Evolutionary conservation across 768 basidiomycete species (phyloP).

Genomic region (Ramaria sp.): DNA sequence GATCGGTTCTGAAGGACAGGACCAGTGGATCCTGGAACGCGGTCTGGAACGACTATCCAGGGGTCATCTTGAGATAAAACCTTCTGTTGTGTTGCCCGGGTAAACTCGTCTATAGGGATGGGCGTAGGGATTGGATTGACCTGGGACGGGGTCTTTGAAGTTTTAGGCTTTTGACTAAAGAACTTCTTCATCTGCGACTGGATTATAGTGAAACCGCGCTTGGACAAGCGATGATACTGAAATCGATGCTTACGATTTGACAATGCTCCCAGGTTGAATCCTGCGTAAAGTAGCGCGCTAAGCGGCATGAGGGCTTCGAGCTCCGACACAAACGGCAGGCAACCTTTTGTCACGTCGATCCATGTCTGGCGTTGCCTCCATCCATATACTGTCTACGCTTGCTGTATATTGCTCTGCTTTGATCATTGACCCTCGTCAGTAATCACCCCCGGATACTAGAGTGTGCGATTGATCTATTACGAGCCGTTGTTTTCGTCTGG

Average conservation of each 20-base stretch:
- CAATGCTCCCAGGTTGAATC: background rate
- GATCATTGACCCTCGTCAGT: too few species aligned
- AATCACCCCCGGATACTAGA: too few species aligned
- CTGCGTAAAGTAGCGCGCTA: background rate
- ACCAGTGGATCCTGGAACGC: background rate
- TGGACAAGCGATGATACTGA: background rate
- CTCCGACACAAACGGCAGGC: background rate
- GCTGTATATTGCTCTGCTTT: too few species aligned
- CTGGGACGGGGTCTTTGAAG: slow-evolving; percentile 1
- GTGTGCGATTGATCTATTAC: too few species aligned
- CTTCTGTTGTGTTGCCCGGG: background rate
- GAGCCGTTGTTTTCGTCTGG: too few species aligned
- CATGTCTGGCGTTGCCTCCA: too few species aligned
- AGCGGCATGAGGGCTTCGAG: background rate
- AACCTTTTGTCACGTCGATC: too few species aligned
- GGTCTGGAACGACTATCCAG: background rate
- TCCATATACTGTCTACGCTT: too few species aligned
- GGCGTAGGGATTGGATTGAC: slow-evolving; percentile 6
- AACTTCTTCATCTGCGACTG: slow-evolving; percentile 3
- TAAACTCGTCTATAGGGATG: slow-evolving; percentile 6
- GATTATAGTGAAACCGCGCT: too few species aligned
- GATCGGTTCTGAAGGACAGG: background rate
- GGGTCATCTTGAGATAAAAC: background rate
- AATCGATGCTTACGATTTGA: background rate
- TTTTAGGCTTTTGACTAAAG: slow-evolving; percentile 6